Evolutionary conservation across 768 basidiomycete genomes (phyloP).

Genomic region (Phanerodontia chrysosporium): DNA sequence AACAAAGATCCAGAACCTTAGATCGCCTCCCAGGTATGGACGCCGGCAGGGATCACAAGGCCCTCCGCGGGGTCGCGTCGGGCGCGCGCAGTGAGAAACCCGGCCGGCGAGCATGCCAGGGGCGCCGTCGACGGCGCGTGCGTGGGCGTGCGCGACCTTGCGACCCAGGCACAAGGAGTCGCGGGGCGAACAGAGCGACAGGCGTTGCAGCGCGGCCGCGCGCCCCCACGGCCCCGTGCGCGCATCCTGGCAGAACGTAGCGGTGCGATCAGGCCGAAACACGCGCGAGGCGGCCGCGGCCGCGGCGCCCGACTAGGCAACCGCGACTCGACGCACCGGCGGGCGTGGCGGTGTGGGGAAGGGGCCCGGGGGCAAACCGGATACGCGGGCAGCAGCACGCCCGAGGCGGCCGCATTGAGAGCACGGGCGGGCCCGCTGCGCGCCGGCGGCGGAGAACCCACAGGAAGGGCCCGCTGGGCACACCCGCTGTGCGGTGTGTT

Average conservation of each 20-base stretch:
- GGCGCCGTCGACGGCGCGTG: too few relatives aligned
- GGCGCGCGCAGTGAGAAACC: neutral
- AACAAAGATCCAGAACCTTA: slow-evolving; percentile 9
- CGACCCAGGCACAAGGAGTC: too few relatives aligned
- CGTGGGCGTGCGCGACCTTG: neutral
- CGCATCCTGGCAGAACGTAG: slow-evolving; percentile 1
- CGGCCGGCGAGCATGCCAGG: neutral
- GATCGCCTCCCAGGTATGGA: neutral
- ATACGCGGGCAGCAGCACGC: neutral
- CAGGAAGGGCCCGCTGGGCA: too few relatives aligned
- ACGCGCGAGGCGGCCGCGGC: neutral
- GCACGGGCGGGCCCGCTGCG: neutral
- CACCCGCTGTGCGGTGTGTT: too few relatives aligned
- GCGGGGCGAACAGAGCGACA: too few relatives aligned
- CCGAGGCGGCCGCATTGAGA: slow-evolving; percentile 9
- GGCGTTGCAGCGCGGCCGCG: too few relatives aligned
- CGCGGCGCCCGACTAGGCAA: slow-evolving; percentile 6
- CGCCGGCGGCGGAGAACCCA: too few relatives aligned
- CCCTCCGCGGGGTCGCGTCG: neutral
- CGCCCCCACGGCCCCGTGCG: too few relatives aligned
- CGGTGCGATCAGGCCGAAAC: slow-evolving; percentile 10
- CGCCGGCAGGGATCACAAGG: slow-evolving; percentile 9
- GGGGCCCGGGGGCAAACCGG: neutral
- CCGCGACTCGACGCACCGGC: neutral
- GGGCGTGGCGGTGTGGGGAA: neutral